Conservation (phyloP, 768 basidiomycete genomes). For the Thelephora ganbajun region DNA sequence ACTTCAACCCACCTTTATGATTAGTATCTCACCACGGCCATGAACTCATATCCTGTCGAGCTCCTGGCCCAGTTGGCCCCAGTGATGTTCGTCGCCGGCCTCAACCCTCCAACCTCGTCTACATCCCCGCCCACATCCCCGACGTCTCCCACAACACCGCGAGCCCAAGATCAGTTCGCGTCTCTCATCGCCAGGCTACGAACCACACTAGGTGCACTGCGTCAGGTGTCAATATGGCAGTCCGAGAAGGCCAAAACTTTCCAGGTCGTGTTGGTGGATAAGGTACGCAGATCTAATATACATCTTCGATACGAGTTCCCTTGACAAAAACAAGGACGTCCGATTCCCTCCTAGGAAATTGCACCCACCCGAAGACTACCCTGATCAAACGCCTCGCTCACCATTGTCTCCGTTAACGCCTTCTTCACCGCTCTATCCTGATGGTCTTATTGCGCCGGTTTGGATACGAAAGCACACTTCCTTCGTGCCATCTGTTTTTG, state of each 20-base stretch:
- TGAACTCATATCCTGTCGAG: conserved; percentile 92
- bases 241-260: conserved; percentile 63
- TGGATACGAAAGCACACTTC: conserved; percentile 96
- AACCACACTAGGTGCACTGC: conserved; percentile 50
- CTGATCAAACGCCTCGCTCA: conserved; percentile 55
- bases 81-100: conserved; percentile 89
- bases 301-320: not conserved
- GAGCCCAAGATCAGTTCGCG: conserved; percentile 45
- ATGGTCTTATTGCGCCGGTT: conserved; percentile 93
- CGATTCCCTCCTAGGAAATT: conserved; percentile 84
- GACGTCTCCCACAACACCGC: conserved; percentile 11
- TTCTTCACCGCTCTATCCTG: conserved; percentile 82
- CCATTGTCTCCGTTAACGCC: conserved; percentile 88
- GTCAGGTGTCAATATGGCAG: conserved; percentile 56
- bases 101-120: conserved; percentile 26
- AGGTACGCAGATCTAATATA: conserved; percentile 22
- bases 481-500: conserved; percentile 85
- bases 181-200: conserved; percentile 48
- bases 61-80: conserved; percentile 81
- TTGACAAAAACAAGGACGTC: conserved; percentile 29
- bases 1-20: no score
- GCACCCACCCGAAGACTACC: conserved; percentile 38
- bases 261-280: conserved; percentile 76
- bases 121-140: conserved; percentile 11
- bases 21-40: conserved; percentile 14